A percentile compares a stretch with the other conserved stretches of the same genome.
phyloP scores from a whole-genome alignment of 805 yeast species.

The Starmera dryadoides region DNA sequence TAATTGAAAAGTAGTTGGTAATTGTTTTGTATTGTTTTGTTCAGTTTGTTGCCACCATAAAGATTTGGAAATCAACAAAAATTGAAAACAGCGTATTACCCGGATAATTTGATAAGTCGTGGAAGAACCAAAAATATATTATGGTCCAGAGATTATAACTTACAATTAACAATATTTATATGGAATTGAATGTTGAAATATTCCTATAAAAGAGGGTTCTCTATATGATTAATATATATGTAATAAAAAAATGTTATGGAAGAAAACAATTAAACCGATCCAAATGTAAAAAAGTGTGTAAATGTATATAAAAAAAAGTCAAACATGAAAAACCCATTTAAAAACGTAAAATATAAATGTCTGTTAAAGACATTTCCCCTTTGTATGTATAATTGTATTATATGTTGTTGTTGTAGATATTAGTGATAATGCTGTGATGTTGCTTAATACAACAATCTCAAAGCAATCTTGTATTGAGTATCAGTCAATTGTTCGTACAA shows the following conservation, averaged over 20 bases:
- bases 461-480: constrained; percentile 85
- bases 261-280: neutral
- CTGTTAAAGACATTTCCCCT: neutral
- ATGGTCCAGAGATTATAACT: too few relatives aligned
- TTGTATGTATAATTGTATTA: neutral
- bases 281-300: too few relatives aligned
- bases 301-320: too few relatives aligned
- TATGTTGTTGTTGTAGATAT: neutral
- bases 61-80: neutral
- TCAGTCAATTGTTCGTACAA: constrained; percentile 80
- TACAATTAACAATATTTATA: too few relatives aligned
- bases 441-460: constrained; percentile 75
- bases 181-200: neutral
- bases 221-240: neutral
- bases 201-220: neutral
- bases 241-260: too few relatives aligned
- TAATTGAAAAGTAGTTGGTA: neutral
- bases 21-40: neutral
- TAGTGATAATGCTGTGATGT: constrained; percentile 1
- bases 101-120: neutral
- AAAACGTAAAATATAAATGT: neutral
- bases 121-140: neutral
- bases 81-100: neutral
- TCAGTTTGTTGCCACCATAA: neutral
- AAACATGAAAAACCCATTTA: neutral